Conservation (phyloP, 2,329 filamentous ascomycete species). For the Xylaria sp. region DNA sequence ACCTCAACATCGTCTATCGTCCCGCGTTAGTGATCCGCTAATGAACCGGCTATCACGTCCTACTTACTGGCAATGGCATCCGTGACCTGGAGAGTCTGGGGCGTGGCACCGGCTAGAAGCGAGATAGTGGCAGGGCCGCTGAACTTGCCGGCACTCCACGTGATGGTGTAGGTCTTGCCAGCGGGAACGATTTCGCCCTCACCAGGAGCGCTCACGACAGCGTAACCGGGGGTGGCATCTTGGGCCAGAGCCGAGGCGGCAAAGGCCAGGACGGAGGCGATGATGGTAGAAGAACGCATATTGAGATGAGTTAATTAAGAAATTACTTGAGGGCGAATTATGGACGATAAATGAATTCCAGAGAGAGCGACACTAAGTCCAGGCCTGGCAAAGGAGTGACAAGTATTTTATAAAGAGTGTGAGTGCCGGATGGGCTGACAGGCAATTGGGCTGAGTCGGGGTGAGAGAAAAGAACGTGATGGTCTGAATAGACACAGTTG, state of each 20-base stretch:
- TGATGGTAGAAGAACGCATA: constrained; percentile 65
- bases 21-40: constrained; percentile 35
- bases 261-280: constrained; percentile 63
- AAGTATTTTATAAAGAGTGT: constrained; percentile 34
- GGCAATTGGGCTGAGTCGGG: constrained; percentile 17
- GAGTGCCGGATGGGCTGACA: constrained; percentile 34
- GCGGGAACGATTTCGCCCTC: constrained; percentile 58
- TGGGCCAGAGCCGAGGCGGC: constrained; percentile 64
- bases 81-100: constrained; percentile 56
- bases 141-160: constrained; percentile 60
- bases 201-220: constrained; percentile 62
- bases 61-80: constrained; percentile 63
- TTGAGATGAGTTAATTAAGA: constrained; percentile 50
- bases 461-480: constrained; percentile 35
- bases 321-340: constrained; percentile 11
- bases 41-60: neutral
- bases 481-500: constrained; percentile 33
- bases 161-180: constrained; percentile 62
- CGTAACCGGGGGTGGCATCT: constrained; percentile 61
- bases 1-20: constrained; percentile 60
- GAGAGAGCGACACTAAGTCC: constrained; percentile 21
- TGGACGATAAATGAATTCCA: constrained; percentile 5
- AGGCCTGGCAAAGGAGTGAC: constrained; percentile 32
- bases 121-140: constrained; percentile 61
- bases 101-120: constrained; percentile 64